These are phyloP conservation scores for Aegilops umbellulata DNA, from an alignment of 176 grass and related monocot genomes.

Conservation along the genomic window DNA sequence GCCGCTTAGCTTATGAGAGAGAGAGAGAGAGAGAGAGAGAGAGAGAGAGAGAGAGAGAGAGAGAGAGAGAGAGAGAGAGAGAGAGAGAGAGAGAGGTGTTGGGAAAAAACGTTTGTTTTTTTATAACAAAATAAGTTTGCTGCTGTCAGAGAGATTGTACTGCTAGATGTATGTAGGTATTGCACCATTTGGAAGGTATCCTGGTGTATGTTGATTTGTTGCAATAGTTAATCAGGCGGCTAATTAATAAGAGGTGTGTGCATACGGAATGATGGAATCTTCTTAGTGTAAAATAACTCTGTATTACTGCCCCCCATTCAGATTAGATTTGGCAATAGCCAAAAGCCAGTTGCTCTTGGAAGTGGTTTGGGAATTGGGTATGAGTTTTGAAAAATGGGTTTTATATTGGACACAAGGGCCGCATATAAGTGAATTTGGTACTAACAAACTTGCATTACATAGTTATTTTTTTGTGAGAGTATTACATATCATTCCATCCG, in stretches of 20 bases:
- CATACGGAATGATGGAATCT: slow-evolving; percentile 48
- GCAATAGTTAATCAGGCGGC: slow-evolving; percentile 25
- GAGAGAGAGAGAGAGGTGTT: background rate
- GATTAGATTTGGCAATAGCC: background rate
- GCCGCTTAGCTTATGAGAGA: slow-evolving; percentile 8
- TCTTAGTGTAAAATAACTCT: slow-evolving; percentile 30
- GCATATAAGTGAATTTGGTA: background rate
- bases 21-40: too few species aligned
- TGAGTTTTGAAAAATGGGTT: background rate
- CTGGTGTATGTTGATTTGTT: slow-evolving; percentile 37
- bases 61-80: background rate
- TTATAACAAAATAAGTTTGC: background rate
- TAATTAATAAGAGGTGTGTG: background rate
- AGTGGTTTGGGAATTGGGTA: background rate
- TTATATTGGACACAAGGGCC: background rate
- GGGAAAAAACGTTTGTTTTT: too few species aligned
- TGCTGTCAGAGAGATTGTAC: slow-evolving; percentile 32
- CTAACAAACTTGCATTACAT: background rate
- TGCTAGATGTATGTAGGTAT: slow-evolving; percentile 27
- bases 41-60: background rate
- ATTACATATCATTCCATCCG: background rate
- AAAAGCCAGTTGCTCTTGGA: background rate
- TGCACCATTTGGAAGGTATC: slow-evolving; percentile 46
- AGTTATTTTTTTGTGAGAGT: background rate
- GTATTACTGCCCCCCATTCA: background rate